A percentile compares a stretch with the other conserved stretches of the same genome.
Conservation (phyloP, 257 asterid genomes). For the Verbena officinalis region DNA sequence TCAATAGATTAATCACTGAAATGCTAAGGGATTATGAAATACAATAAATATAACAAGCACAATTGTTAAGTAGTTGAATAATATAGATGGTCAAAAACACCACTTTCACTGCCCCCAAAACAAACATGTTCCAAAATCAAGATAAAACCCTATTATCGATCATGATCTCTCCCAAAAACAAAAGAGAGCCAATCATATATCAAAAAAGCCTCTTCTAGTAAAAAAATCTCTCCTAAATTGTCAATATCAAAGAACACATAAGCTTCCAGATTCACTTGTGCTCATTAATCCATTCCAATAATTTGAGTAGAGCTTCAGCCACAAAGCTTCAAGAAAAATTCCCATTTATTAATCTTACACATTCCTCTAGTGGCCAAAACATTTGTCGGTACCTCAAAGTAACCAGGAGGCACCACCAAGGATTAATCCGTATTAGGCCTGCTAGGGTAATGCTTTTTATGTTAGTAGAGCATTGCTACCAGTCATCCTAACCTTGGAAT, state of each 20-base stretch:
- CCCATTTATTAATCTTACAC: no score
- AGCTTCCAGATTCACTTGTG: conserved; percentile 5
- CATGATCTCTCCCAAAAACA: conserved; percentile 1
- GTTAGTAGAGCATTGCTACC: no score
- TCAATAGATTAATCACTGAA: no score
- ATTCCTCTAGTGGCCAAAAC: neutral
- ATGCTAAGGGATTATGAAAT: no score
- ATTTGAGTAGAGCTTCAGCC: neutral
- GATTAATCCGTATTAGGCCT: no score
- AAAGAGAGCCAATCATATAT: neutral
- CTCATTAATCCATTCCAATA: neutral
- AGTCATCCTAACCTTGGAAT: no score
- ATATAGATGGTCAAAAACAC: neutral
- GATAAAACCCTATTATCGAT: neutral
- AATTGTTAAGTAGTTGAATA: neutral
- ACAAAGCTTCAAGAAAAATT: neutral
- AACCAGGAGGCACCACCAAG: no score
- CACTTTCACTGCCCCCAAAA: neutral
- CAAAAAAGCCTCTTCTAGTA: neutral
- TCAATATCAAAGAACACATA: neutral
- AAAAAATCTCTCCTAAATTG: neutral
- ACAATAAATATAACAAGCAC: no score
- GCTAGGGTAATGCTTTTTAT: no score
- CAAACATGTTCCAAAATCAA: neutral
- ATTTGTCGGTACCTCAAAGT: no score